Conservation (phyloP, 1,284 basidiomycete genomes). For the Kwoniella shivajii region DNA sequence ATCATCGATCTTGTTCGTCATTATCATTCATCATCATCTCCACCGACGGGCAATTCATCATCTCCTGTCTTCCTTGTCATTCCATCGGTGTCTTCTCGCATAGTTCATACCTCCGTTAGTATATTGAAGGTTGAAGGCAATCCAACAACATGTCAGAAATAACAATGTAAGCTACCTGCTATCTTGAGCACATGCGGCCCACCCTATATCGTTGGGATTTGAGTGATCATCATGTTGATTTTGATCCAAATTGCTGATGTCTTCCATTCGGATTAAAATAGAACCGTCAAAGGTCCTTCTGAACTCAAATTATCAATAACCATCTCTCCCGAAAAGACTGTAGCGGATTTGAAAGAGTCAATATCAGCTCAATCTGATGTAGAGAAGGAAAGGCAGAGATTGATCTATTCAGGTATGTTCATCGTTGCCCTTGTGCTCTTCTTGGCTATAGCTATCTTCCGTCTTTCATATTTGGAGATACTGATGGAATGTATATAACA, state of each 20-base stretch:
- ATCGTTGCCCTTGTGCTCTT: background rate
- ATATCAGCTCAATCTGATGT: conserved; percentile 82
- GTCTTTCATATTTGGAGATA: background rate
- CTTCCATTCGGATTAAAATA: conserved; percentile 12
- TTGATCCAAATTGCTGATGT: conserved; percentile 5
- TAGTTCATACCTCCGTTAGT: no score
- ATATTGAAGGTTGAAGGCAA: no score
- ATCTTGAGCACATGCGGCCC: no score
- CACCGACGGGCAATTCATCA: no score
- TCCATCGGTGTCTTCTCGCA: no score
- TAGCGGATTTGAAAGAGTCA: conserved; percentile 79
- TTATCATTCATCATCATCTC: no score
- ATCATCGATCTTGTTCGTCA: no score
- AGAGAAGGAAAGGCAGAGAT: conserved; percentile 76
- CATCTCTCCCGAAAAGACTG: conserved; percentile 69
- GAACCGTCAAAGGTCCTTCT: conserved; percentile 67
- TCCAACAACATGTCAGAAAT: no score
- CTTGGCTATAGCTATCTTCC: background rate
- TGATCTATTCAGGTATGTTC: conserved; percentile 82
- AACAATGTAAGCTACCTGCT: no score
- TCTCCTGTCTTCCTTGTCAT: no score
- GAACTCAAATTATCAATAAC: conserved; percentile 86
- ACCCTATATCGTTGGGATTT: no score
- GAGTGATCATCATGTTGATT: background rate
- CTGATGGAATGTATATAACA: conserved; percentile 14